Evolutionary conservation across 2,329 filamentous ascomycete species (phyloP).

Genomic region (Blastomyces silverae): DNA sequence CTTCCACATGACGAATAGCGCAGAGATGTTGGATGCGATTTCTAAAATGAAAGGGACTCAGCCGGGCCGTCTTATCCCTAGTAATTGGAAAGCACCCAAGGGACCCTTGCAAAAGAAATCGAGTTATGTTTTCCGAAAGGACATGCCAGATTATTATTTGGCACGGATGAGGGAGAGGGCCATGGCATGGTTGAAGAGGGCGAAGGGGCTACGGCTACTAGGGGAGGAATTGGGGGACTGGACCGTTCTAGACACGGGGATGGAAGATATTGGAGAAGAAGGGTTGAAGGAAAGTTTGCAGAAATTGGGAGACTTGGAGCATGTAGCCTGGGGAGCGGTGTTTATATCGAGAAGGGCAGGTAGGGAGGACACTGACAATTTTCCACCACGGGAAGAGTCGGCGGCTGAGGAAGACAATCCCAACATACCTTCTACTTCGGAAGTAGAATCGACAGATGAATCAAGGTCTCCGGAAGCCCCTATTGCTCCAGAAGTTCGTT

Average conservation of each 20-base stretch:
- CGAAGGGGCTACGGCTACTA: slow-evolving; percentile 22
- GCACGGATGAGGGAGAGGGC: slow-evolving; percentile 34
- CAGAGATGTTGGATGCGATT: slow-evolving; percentile 10
- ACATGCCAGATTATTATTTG: slow-evolving; percentile 43
- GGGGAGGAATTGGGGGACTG: slow-evolving; percentile 24
- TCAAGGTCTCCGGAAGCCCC: neutral
- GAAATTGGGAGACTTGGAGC: slow-evolving; percentile 22
- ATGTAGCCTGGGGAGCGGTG: slow-evolving; percentile 31
- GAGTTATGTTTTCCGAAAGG: slow-evolving; percentile 41
- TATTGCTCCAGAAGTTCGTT: neutral
- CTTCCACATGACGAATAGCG: slow-evolving; percentile 14
- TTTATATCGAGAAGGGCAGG: slow-evolving; percentile 17
- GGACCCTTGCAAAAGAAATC: slow-evolving; percentile 28
- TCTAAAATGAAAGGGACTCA: slow-evolving; percentile 9
- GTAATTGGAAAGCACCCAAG: slow-evolving; percentile 31
- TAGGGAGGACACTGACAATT: no score
- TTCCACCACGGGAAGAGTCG: no score
- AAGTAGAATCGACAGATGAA: neutral
- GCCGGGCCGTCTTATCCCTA: slow-evolving; percentile 14
- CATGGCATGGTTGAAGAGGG: slow-evolving; percentile 34
- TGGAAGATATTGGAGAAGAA: slow-evolving; percentile 23
- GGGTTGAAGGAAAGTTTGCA: slow-evolving; percentile 13
- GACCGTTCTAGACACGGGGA: slow-evolving; percentile 21
- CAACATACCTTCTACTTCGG: neutral
- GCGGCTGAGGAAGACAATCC: neutral